Evolutionary conservation across 78 protist species (phyloP), one percentile per base, ranked within the genome.

Genomic region (Ministeria vibrans): DNA sequence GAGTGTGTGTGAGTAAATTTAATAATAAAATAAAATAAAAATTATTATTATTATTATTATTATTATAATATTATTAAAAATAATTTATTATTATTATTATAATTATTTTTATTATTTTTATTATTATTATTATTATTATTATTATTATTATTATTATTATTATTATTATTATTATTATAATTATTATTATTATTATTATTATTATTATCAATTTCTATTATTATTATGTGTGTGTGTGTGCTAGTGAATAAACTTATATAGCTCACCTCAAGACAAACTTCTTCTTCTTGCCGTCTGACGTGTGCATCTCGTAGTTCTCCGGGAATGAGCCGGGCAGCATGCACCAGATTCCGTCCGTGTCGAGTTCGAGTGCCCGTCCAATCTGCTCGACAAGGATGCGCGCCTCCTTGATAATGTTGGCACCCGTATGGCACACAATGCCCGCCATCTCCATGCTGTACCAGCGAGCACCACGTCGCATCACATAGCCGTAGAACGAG

Each of bases 301-400:
- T 55, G 36, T 64, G 80, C 42, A 98, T 49, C 1, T 55, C 44
- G 69, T 88, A 86, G 83, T 92, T 53, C 30, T 92, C 95, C 28
- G 99, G 99, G 84, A 98, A 98, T 1, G 88, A 41, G 0, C 51
- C 25, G 5, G 99, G 99, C 30, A 99, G 88, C 9, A 79, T 46
- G 79, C 99, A 95, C 99, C 99, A 99, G 64, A 99, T 99, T 45
- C 99, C 99, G 79, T 99, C 99, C 2, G 99, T 99, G 79, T 99
- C 99, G 25, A 99, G 92, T 83, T 99, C 99, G 23, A 99, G 93
- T 13, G 99, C 96, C 0, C 79, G 49, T 20, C 99, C 99, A 45
- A 98, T 59, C 42, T 84, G 82, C 66, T 96, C 98, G 23, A 96
- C 92, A 27, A 95, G 68, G 49, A 59, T 53, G 2, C 95, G 46